phyloP scores from a whole-genome alignment of 2,329 filamentous ascomycete species.

The Xylariaceae sp. region DNA sequence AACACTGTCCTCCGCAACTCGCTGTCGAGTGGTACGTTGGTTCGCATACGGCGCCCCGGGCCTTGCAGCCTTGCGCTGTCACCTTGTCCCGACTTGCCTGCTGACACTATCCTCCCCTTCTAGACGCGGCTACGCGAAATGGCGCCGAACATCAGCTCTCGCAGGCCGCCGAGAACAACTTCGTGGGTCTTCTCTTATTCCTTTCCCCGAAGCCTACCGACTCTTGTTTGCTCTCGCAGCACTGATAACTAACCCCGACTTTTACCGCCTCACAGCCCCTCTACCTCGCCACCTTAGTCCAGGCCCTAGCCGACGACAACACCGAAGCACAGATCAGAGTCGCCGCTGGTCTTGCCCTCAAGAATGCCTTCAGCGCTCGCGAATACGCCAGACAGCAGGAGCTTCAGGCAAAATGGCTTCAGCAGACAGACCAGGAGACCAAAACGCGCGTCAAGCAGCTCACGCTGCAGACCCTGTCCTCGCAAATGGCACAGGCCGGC shows the following conservation, averaged over 20 bases:
- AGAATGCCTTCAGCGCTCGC: slow-evolving; percentile 95
- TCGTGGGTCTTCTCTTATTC: slow-evolving; percentile 52
- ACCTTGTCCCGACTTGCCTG: slow-evolving; percentile 9
- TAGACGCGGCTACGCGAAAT: slow-evolving; percentile 84
- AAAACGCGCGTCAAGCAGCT: slow-evolving; percentile 85
- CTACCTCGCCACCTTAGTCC: slow-evolving; percentile 87
- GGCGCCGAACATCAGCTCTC: slow-evolving; percentile 89
- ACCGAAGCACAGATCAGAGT: slow-evolving; percentile 78
- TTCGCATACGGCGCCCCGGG: slow-evolving; percentile 1
- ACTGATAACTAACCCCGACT: slow-evolving; percentile 11
- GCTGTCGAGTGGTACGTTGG: slow-evolving; percentile 76
- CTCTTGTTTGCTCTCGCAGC: too few species aligned
- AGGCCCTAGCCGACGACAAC: slow-evolving; percentile 87
- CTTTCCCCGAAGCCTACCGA: too few species aligned
- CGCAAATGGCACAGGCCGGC: slow-evolving; percentile 73
- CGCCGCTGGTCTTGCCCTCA: slow-evolving; percentile 90
- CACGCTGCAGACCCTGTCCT: slow-evolving; percentile 79
- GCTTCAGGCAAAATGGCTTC: slow-evolving; percentile 88
- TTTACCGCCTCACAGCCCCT: slow-evolving; percentile 47
- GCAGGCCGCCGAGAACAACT: slow-evolving; percentile 89
- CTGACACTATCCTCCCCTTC: slow-evolving; percentile 25
- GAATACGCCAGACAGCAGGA: slow-evolving; percentile 81
- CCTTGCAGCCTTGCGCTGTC: slow-evolving; percentile 7
- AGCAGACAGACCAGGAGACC: slow-evolving; percentile 70
- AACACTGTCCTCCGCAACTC: slow-evolving; percentile 97